These are phyloP conservation scores for Medicago truncatula DNA, from an alignment of 306 rosid species.

Conservation along the genomic window DNA sequence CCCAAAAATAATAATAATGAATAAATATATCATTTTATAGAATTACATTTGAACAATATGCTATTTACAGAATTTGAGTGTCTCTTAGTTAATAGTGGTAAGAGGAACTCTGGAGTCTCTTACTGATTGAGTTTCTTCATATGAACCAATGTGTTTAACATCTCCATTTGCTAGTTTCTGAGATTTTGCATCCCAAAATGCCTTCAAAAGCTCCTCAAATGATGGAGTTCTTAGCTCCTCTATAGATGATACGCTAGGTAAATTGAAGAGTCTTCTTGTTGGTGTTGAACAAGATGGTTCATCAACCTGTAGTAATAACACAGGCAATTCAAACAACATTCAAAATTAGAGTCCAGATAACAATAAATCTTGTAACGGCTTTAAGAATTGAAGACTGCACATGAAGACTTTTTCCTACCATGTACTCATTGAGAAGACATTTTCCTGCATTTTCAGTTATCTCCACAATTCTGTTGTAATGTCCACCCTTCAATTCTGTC, in stretches of 20 bases:
- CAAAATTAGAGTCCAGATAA: slow-evolving; percentile 6
- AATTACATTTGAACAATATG: slow-evolving; percentile 56
- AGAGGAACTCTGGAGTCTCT: slow-evolving; percentile 99
- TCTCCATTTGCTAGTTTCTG: slow-evolving; percentile 89
- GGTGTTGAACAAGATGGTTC: slow-evolving; percentile 99
- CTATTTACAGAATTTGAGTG: slow-evolving; percentile 66
- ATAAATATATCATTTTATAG: slow-evolving; percentile 53
- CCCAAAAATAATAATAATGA: slow-evolving; percentile 39
- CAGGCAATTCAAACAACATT: slow-evolving; percentile 27
- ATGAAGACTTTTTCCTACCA: slow-evolving; percentile 61
- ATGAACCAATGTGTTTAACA: slow-evolving; percentile 66
- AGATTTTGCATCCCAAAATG: slow-evolving; percentile 85
- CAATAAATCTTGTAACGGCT: background rate
- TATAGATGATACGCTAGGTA: slow-evolving; percentile 79
- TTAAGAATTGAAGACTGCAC: background rate
- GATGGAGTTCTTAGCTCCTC: slow-evolving; percentile 95
- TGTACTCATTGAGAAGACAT: slow-evolving; percentile 81
- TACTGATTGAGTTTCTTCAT: slow-evolving; percentile 79
- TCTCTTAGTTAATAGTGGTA: slow-evolving; percentile 82
- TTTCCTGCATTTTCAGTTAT: slow-evolving; percentile 94
- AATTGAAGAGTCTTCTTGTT: slow-evolving; percentile 80
- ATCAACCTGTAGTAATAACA: slow-evolving; percentile 63
- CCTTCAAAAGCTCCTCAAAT: slow-evolving; percentile 84
- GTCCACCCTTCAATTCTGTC: slow-evolving; percentile 91
- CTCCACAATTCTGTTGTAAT: slow-evolving; percentile 87